Conservation (phyloP, 2,329 filamentous ascomycete species). For the Dothideomycetes sp. region DNA sequence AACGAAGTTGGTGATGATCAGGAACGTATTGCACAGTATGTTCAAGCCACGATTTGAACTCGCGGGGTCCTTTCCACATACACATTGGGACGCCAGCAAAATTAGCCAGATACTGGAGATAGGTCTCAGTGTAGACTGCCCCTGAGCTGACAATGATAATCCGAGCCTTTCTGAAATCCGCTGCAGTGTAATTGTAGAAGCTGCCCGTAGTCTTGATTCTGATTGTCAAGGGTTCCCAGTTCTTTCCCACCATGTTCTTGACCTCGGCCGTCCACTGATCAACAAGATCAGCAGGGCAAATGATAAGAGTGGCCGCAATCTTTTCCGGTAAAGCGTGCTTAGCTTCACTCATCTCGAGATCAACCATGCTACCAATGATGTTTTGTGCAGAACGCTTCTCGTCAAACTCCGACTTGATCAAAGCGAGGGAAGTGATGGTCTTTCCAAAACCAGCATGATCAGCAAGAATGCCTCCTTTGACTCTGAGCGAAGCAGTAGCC, state of each 20-base stretch:
- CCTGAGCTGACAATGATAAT: constrained; percentile 49
- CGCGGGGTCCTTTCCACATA: background rate
- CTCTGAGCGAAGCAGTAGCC: constrained; percentile 31
- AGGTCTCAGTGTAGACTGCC: constrained; percentile 39
- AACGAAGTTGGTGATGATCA: background rate
- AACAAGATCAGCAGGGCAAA: constrained; percentile 48
- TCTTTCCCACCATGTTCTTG: constrained; percentile 37
- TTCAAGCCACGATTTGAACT: background rate
- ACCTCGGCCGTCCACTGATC: constrained; percentile 52
- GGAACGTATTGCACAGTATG: background rate
- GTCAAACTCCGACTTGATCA: constrained; percentile 42
- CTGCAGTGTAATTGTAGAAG: constrained; percentile 35
- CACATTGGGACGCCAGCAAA: constrained; percentile 41
- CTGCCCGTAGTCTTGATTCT: constrained; percentile 32
- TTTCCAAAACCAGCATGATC: constrained; percentile 61
- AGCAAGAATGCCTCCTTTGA: constrained; percentile 54
- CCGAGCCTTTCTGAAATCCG: constrained; percentile 39
- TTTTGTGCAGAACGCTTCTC: background rate
- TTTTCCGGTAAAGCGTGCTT: constrained; percentile 29
- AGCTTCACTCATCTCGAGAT: background rate
- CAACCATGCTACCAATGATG: constrained; percentile 1
- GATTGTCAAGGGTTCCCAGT: constrained; percentile 31
- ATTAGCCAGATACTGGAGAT: constrained; percentile 41
- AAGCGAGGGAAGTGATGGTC: constrained; percentile 49
- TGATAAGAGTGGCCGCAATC: constrained; percentile 49